Conservation (phyloP, 192 early-diverging fungal species). For the Phycomyces blakesleeanus region DNA sequence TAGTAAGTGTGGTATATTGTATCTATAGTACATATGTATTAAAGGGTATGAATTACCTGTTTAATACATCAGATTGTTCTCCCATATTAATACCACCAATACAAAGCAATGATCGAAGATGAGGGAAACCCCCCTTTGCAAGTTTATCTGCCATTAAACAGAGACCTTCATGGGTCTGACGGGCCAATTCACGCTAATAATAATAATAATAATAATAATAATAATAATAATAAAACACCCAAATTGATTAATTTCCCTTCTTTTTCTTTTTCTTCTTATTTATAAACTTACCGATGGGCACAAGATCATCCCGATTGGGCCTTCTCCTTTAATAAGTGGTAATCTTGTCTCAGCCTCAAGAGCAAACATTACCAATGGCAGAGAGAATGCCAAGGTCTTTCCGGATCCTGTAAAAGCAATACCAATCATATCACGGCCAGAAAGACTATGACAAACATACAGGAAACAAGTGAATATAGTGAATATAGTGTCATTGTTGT, state of each 20-base stretch:
- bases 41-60: slow-evolving; percentile 48
- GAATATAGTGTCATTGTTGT: no score
- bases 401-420: slow-evolving; percentile 98
- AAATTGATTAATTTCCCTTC: neutral
- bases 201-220: slow-evolving; percentile 13
- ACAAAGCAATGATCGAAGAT: slow-evolving; percentile 76
- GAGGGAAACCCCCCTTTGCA: slow-evolving; percentile 60
- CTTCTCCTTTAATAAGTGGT: slow-evolving; percentile 80
- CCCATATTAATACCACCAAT: slow-evolving; percentile 95
- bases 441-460: slow-evolving; percentile 41
- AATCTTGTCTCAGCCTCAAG: slow-evolving; percentile 87
- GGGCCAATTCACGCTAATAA: slow-evolving; percentile 82
- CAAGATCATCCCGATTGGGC: slow-evolving; percentile 90
- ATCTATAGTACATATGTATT: no score
- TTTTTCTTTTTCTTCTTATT: neutral
- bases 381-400: slow-evolving; percentile 91
- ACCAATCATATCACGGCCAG: slow-evolving; percentile 96
- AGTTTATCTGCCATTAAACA: slow-evolving; percentile 60
- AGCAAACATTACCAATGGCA: slow-evolving; percentile 91
- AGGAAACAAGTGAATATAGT: no score
- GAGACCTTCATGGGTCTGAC: slow-evolving; percentile 89
- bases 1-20: no score
- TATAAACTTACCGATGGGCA: slow-evolving; percentile 85
- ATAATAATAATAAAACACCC: neutral
- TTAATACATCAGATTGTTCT: slow-evolving; percentile 73